phyloP scores from a whole-genome alignment of 768 basidiomycete genomes.

The Trametes sanguinea region DNA sequence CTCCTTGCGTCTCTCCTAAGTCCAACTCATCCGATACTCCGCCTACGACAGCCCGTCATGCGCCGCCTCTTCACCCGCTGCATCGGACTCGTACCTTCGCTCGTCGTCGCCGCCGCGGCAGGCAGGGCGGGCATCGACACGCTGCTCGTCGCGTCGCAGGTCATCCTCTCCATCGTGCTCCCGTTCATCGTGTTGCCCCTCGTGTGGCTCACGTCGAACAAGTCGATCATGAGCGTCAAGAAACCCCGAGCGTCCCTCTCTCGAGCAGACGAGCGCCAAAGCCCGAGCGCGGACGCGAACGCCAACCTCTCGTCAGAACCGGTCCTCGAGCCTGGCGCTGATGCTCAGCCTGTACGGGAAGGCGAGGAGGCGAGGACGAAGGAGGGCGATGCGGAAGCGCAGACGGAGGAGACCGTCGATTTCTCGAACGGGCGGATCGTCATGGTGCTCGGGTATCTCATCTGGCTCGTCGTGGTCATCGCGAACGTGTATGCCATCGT shows the following conservation, averaged over 20 bases:
- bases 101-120: conserved; percentile 71
- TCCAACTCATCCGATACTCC: conserved; percentile 7
- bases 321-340: neutral
- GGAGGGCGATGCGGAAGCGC: conserved; percentile 22
- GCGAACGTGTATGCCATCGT: conserved; percentile 82
- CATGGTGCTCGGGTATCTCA: conserved; percentile 50
- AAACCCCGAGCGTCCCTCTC: conserved; percentile 19
- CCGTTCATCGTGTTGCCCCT: conserved; percentile 87
- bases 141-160: conserved; percentile 86
- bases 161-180: conserved; percentile 77
- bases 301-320: neutral
- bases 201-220: conserved; percentile 68
- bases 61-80: conserved; percentile 83
- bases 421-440: conserved; percentile 62
- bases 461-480: conserved; percentile 65
- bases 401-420: conserved; percentile 48
- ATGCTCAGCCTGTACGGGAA: neutral
- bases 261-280: neutral
- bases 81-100: conserved; percentile 80
- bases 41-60: conserved; percentile 54
- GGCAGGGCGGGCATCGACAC: conserved; percentile 71
- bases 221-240: conserved; percentile 69
- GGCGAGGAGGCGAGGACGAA: neutral
- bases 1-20: neutral
- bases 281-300: neutral